Base-by-base conservation (phyloP, 371 early-diverging fungal genomes). In the Conidiobolus coronatus region DNA sequence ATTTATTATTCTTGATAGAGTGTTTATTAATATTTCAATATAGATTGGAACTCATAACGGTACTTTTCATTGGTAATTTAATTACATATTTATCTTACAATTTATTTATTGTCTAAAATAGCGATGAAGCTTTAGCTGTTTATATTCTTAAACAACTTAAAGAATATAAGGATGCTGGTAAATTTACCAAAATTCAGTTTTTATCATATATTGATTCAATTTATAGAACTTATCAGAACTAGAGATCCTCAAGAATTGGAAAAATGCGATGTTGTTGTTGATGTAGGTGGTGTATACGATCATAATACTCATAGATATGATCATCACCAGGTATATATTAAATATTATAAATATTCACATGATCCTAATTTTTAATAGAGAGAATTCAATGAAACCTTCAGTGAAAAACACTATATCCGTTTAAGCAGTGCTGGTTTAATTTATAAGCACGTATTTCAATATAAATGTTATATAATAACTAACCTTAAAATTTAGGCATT, bases 211-310 rank as follows among this genome's bases (percentile, higher is more conserved):
- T 23, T n/a, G 9, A 15, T n/a, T n/a, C n/a, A n/a, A n/a, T n/a
- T n/a, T n/a, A 40, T 50, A 59, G 60, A 64, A 21, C 61, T 95
- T 22, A 65, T 87, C 33, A 78, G 97, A 45, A 81, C 90, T 21
- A 82, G 96, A 55, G 96, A 96, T 54, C 63, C 80, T 1, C 68
- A 63, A 8, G 69, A 79, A 29, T 64, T 95, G 40, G 75, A 65
- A 12, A 68, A 68, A 18, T 89, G 85, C 50, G 86, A 86, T 53
- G 73, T 92, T 49, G 86, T 98, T 18, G 92, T 94, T 13, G 99
- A 98, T 59, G 99, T 98, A 4, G 99, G 99, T 39, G 90, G 87
- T 41, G 84, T 78, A 18, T 97, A 91, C 62, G 82, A 85, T 62
- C 86, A 81, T 39, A 62, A 60, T 24, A 62, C 57, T 22, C 62